Conservation (phyloP, 2,329 filamentous ascomycete genomes). For the Sphaerostilbella broomeana region DNA sequence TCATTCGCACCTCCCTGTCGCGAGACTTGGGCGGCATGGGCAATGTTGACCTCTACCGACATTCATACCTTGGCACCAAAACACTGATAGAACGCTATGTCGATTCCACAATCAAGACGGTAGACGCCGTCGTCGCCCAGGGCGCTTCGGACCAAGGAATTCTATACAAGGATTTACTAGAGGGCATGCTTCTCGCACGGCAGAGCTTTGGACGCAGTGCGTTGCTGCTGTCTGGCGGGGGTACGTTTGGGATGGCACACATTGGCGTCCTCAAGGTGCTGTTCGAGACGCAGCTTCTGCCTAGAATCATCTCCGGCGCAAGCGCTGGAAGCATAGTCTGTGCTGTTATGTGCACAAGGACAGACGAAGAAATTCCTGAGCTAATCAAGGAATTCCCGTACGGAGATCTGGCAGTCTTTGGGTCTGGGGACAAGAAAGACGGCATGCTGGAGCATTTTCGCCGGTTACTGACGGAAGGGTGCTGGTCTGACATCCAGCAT, state of each 20-base stretch:
- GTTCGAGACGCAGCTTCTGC: slow-evolving; percentile 67
- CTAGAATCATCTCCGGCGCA: slow-evolving; percentile 79
- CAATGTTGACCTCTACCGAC: slow-evolving; percentile 72
- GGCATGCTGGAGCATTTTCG: slow-evolving; percentile 62
- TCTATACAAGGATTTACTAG: slow-evolving; percentile 54
- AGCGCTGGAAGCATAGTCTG: slow-evolving; percentile 85
- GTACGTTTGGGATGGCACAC: slow-evolving; percentile 87
- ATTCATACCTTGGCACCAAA: slow-evolving; percentile 83
- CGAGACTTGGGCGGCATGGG: slow-evolving; percentile 83
- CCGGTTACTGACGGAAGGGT: slow-evolving; percentile 72
- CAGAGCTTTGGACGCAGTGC: slow-evolving; percentile 83
- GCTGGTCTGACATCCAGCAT: slow-evolving; percentile 78
- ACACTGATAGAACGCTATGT: slow-evolving; percentile 81
- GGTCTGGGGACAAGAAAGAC: slow-evolving; percentile 51
- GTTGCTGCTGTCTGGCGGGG: slow-evolving; percentile 75
- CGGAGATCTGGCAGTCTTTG: slow-evolving; percentile 77
- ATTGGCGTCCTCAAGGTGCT: slow-evolving; percentile 80
- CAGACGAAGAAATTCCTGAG: slow-evolving; percentile 68
- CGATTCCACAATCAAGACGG: slow-evolving; percentile 66
- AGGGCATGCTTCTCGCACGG: slow-evolving; percentile 63
- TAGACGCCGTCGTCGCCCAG: slow-evolving; percentile 63
- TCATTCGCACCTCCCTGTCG: slow-evolving; percentile 72
- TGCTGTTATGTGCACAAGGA: slow-evolving; percentile 69
- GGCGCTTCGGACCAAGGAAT: slow-evolving; percentile 46
- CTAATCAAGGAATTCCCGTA: slow-evolving; percentile 66